Percentiles rank a stretch among this genome's conserved stretches.
Evolutionary conservation across 768 basidiomycete species (phyloP).

Genomic region (Coprinopsis sp.): DNA sequence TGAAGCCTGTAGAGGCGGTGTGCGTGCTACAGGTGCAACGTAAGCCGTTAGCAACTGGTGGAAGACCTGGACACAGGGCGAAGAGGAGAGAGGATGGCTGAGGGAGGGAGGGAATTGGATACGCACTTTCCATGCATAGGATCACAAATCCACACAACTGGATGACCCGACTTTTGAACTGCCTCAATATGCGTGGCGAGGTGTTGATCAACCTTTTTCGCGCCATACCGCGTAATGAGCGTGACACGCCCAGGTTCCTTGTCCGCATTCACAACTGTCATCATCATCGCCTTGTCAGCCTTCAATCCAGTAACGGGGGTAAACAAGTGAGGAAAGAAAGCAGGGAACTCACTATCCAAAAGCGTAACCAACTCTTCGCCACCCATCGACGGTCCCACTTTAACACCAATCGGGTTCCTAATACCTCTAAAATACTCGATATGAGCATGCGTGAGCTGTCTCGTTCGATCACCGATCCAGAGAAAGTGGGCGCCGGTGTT

Average conservation of each 20-base stretch:
- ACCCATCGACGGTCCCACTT: conserved; percentile 92
- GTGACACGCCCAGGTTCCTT: conserved; percentile 81
- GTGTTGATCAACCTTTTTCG: conserved; percentile 72
- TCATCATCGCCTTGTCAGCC: too few relatives aligned
- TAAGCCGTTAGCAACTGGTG: neutral
- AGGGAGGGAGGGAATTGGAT: neutral
- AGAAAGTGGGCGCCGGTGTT: conserved; percentile 93
- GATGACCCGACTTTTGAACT: conserved; percentile 77
- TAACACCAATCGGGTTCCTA: conserved; percentile 93
- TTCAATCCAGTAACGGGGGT: too few relatives aligned
- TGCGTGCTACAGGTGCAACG: conserved; percentile 55
- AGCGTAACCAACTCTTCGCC: too few relatives aligned
- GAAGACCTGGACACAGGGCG: too few relatives aligned
- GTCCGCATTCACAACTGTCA: conserved; percentile 90
- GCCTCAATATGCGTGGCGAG: conserved; percentile 78
- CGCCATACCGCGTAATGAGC: conserved; percentile 91
- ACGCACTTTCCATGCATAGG: conserved; percentile 98
- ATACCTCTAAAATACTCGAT: conserved; percentile 94
- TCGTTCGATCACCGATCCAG: conserved; percentile 98
- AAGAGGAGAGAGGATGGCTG: conserved; percentile 7
- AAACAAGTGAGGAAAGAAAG: neutral
- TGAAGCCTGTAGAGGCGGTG: conserved; percentile 74
- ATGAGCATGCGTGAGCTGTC: conserved; percentile 90
- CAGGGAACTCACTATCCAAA: conserved; percentile 57
- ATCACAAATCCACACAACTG: conserved; percentile 93